These are phyloP conservation scores for Linnemannia hyalina DNA, from an alignment of 192 early-diverging fungal species.

Conservation along the genomic window DNA sequence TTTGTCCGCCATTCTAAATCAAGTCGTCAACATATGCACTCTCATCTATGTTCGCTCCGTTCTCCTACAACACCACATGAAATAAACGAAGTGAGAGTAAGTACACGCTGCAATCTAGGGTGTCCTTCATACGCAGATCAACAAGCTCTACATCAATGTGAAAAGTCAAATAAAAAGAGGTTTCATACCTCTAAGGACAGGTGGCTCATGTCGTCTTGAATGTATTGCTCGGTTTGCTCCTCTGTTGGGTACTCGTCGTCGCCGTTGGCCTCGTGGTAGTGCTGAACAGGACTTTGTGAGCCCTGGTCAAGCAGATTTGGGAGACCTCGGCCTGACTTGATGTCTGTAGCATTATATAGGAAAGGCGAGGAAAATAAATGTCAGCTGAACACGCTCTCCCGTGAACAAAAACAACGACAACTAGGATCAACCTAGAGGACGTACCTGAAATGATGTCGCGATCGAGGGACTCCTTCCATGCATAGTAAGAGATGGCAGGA, in stretches of 20 bases:
- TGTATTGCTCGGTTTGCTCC: conserved; percentile 21
- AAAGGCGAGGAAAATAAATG: not conserved
- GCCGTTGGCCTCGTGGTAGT: conserved; percentile 14
- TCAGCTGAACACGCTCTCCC: not conserved
- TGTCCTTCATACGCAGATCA: not conserved
- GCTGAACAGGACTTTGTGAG: conserved; percentile 21
- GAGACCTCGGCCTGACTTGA: conserved; percentile 30
- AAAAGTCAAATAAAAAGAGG: conserved; percentile 69
- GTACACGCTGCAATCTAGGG: not conserved
- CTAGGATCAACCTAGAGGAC: conserved; percentile 21
- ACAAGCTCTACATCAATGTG: not conserved
- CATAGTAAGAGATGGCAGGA: conserved; percentile 68
- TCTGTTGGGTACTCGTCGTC: not conserved
- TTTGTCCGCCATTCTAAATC: conserved; percentile 12
- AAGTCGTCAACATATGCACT: conserved; percentile 29
- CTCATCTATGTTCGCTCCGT: conserved; percentile 22
- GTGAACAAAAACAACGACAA: not conserved
- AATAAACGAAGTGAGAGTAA: not conserved
- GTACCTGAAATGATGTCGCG: conserved; percentile 72
- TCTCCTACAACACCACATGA: conserved; percentile 4
- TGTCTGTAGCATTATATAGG: conserved; percentile 14
- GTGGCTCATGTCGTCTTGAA: conserved; percentile 72
- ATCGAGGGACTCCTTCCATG: conserved; percentile 70
- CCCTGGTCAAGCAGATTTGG: conserved; percentile 12
- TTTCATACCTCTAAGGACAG: conserved; percentile 81